Percentiles rank a stretch among this genome's conserved stretches.
Conservation (phyloP, 257 asterid genomes). For the Ilex asprella region DNA sequence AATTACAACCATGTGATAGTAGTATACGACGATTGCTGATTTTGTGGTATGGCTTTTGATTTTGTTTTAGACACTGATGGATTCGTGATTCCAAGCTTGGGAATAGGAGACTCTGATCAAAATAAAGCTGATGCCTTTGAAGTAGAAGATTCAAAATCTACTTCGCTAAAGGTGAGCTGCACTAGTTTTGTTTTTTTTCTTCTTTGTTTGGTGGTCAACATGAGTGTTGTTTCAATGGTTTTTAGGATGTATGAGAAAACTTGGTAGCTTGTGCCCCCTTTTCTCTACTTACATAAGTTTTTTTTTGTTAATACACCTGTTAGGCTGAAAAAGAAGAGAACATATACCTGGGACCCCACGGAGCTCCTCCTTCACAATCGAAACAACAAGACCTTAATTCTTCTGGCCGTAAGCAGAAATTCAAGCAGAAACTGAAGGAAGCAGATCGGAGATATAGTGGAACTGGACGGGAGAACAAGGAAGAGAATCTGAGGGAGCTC, state of each 20-base stretch:
- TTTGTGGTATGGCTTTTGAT: conserved; percentile 2
- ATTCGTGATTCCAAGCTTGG: conserved; percentile 89
- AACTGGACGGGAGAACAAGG: conserved; percentile 72
- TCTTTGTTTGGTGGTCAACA: too few species aligned
- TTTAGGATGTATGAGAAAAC: neutral
- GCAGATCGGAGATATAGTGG: conserved; percentile 58
- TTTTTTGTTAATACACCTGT: conserved; percentile 5
- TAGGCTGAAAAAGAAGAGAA: conserved; percentile 58
- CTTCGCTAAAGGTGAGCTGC: conserved; percentile 40
- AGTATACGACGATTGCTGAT: neutral
- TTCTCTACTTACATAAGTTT: neutral
- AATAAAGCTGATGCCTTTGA: conserved; percentile 23
- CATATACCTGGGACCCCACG: conserved; percentile 92
- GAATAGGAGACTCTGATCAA: conserved; percentile 37
- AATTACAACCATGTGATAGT: neutral
- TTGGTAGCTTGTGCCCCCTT: too few species aligned
- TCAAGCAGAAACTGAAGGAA: conserved; percentile 76
- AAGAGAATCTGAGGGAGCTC: conserved; percentile 71
- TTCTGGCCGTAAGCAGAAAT: conserved; percentile 56
- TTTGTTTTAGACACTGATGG: conserved; percentile 66
- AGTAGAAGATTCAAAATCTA: conserved; percentile 42
- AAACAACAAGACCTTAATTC: conserved; percentile 57
- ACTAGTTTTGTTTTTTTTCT: too few species aligned
- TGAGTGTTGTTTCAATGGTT: neutral
- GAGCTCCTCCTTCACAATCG: conserved; percentile 81